Evolutionary conservation across 371 early-diverging fungal species (phyloP), one percentile per base, ranked within the genome.

Genomic region (Choanephora cucurbitarum): DNA sequence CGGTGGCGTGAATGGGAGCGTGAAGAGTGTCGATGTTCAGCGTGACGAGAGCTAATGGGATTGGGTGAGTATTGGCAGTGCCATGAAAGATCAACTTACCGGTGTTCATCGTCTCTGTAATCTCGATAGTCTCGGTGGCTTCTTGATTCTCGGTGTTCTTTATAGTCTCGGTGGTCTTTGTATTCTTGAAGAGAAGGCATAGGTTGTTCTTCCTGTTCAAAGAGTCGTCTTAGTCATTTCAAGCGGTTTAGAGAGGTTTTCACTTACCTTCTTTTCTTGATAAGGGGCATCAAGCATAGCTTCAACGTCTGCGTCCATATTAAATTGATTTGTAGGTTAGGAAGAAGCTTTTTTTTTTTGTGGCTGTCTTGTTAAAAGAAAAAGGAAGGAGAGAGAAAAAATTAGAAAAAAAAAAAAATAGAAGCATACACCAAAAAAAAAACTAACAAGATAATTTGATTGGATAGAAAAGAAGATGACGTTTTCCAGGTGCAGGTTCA

Each of bases 231-330:
- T 45, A n/a, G n/a, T n/a, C n/a, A n/a, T n/a, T n/a, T n/a, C n/a
- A n/a, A n/a, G n/a, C n/a, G n/a, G n/a, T n/a, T n/a, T n/a, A 39
- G 18, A 33, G 19, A 33, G 53, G 44, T 23, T 44, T 33, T 22
- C 7, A 11, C 42, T 58, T 68, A 69, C 73, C 54, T 57, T 60
- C 54, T 83, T 85, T 70, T 86, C 82, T 67, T 84, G 87, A 74
- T 87, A 93, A 21, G 92, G 92, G 44, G 93, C 92, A 61, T 92
- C 93, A 66, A 93, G 81, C 80, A 93, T 83, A 60, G 88, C 91
- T 72, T 92, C 94, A 49, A 93, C 83, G 59, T 91, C 87, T 52
- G 74, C 58, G 49, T 79, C 79, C 82, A 73, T 67, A 62, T 73
- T 53, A 62, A 33, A 48, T 31, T 17, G 37, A 11, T 37, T 5